Base-by-base conservation (phyloP, 163 green algal genomes). In the Coccomyxa subellipsoidea region DNA sequence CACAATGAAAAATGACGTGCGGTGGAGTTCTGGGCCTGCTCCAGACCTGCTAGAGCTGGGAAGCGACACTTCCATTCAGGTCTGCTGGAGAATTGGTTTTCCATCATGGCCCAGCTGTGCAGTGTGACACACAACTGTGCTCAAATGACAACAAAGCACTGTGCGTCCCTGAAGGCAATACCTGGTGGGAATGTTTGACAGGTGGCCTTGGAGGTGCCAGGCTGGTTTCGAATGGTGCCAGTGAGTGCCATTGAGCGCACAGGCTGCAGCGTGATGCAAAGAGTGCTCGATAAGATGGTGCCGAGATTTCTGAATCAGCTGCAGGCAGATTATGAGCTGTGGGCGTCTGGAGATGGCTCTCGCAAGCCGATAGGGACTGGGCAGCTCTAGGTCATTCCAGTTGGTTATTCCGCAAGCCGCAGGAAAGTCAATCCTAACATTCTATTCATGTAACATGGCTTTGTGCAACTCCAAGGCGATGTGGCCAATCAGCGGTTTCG, bases 1-100 rank as follows among this genome's bases (percentile, higher is more conserved):
- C 12, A 92, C 88, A 37, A 96, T 96, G 92, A 92, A 89, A 6
- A 96, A 96, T 76, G 84, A 90, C 35, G 92, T 96, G 66, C 86
- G 82, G 15, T 94, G 90, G 87, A 76, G 29, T 79, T 86, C 27
- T 85, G 80, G 53, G 78, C 66, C 36, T 69, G 82, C 6, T 29
- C 66, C 32, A 27, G 37, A 6, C 12, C 32, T 21, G 53, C 78
- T 72, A 75, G 69, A 92, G 72, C 89, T 96, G 29, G 73, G 81
- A 70, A 95, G 91, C 84, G 84, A 93, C 75, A 92, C 89, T 7
- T 87, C 69, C 59, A 91, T 96, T 21, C 82, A 92, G 82, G 91
- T 91, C 39, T 47, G 70, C 70, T 77, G 70, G 31, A n/a, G 70
- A 10, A 32, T 31, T 7, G 4, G 36, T 25, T 34, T 36, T 7